These are phyloP conservation scores for Filobasidium uniguttulatum DNA, from an alignment of 1,284 basidiomycete genomes.

Conservation along the genomic window DNA sequence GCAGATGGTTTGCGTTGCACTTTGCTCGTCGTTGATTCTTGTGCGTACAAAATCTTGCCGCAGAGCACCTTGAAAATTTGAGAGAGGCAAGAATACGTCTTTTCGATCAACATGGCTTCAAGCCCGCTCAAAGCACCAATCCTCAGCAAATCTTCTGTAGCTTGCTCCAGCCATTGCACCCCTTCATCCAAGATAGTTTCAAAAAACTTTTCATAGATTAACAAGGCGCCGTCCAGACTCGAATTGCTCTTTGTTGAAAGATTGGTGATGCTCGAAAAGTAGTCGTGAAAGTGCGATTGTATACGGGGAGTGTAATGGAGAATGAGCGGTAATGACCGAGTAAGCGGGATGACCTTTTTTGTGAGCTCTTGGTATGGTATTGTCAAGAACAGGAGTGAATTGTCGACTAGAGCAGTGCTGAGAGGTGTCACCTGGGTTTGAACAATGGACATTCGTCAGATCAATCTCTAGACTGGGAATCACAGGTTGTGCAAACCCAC, in stretches of 20 bases:
- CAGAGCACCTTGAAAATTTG: slow-evolving; percentile 29
- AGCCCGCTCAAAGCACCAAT: slow-evolving; percentile 24
- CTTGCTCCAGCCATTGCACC: slow-evolving; percentile 20
- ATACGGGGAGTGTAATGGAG: slow-evolving; percentile 64
- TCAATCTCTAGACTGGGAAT: background rate
- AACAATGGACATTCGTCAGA: slow-evolving; percentile 3
- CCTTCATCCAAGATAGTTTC: slow-evolving; percentile 39
- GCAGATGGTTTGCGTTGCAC: background rate
- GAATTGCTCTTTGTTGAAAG: slow-evolving; percentile 27
- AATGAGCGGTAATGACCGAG: slow-evolving; percentile 63
- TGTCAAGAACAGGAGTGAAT: slow-evolving; percentile 52
- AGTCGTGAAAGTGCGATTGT: slow-evolving; percentile 27
- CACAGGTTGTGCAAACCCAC: slow-evolving; percentile 24
- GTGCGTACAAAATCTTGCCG: slow-evolving; percentile 18
- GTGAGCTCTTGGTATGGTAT: slow-evolving; percentile 61
- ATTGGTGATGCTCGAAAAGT: slow-evolving; percentile 42
- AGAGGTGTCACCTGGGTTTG: slow-evolving; percentile 28
- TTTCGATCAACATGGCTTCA: slow-evolving; percentile 32
- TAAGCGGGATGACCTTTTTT: slow-evolving; percentile 47
- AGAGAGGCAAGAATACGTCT: slow-evolving; percentile 33
- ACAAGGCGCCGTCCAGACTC: slow-evolving; percentile 30
- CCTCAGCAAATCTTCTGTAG: slow-evolving; percentile 21
- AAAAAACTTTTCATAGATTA: slow-evolving; percentile 30
- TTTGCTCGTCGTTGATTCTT: background rate
- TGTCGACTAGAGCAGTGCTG: slow-evolving; percentile 31